phyloP scores from a whole-genome alignment of 2,329 filamentous ascomycete genomes.

The Ilyonectria mors-panacis region DNA sequence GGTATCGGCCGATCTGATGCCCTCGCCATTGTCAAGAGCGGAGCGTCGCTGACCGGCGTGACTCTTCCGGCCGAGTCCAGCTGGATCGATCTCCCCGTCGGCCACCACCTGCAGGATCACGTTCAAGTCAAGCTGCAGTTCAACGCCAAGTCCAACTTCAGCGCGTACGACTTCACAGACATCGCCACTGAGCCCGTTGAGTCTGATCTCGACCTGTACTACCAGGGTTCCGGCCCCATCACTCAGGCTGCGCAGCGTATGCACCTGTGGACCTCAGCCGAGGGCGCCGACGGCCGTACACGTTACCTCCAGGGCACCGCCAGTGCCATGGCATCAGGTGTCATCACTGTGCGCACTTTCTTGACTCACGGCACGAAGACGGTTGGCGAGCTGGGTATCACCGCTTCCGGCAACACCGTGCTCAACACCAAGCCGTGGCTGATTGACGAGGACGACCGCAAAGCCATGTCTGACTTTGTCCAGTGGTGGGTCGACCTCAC shows the following conservation, averaged over 20 bases:
- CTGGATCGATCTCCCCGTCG: conserved; percentile 72
- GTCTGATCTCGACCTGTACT: conserved; percentile 44
- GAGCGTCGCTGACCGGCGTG: conserved; percentile 59
- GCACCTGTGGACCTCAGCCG: conserved; percentile 45
- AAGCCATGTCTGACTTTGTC: conserved; percentile 44
- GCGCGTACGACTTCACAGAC: conserved; percentile 44
- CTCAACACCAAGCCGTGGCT: conserved; percentile 49
- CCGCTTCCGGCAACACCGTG: conserved; percentile 42
- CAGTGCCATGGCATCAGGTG: conserved; percentile 42
- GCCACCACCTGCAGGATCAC: conserved; percentile 71
- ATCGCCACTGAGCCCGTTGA: conserved; percentile 35
- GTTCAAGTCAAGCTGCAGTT: conserved; percentile 56
- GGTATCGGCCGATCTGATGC: conserved; percentile 76
- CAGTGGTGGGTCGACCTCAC: conserved; percentile 46
- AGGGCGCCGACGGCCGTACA: conserved; percentile 43
- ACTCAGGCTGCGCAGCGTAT: conserved; percentile 48
- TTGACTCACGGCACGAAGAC: conserved; percentile 46
- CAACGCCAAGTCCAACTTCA: conserved; percentile 43
- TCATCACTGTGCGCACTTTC: conserved; percentile 44
- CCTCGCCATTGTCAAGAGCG: conserved; percentile 63
- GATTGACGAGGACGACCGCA: conserved; percentile 44
- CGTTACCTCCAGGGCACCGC: conserved; percentile 46
- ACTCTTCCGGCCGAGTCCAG: conserved; percentile 64
- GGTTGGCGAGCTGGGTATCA: conserved; percentile 44
- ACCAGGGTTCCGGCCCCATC: conserved; percentile 46